Evolutionary conservation across 441 rosid genomes (phyloP), one percentile per base, ranked within the genome.

Genomic region (Manihot esculenta): DNA sequence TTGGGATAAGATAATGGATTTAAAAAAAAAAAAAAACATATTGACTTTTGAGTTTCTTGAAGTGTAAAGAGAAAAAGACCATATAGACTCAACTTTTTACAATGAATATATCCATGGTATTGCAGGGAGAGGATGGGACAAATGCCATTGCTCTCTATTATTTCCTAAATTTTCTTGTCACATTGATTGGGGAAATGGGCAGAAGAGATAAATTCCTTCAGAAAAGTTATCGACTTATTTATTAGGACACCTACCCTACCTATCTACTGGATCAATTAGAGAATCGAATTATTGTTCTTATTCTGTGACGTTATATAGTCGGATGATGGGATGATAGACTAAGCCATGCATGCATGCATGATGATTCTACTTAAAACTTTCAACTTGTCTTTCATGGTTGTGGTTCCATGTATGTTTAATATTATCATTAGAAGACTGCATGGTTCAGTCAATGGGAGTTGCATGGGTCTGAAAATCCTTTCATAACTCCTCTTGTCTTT

Each of bases 111-210:
- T 26, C 9, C 62, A 58, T 58, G 21, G 33, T n/a, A 48, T 5
- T 21, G 5, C n/a, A 20, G 23, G 13, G 58, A 54, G 58, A 53
- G 70, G 50, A 67, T 53, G 38, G 61, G 61, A 67, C 70, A 66
- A 51, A 10, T 50, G 44, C 47, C 26, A 27, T 50, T 57, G 72
- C n/a, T 58, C 15, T 69, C 17, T 15, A 45, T 57, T 47, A 48
- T 70, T 60, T 50, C 24, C 17, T 30, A 13, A 35, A 33, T 60
- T 49, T 35, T 42, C 57, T 59, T 57, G 44, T 27, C 58, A 30
- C 48, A 69, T 69, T 69, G 18, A 45, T 23, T 69, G 23, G 30
- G 63, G 27, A 21, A 58, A 53, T 60, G 55, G 60, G 54, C 41
- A 27, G 55, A 18, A 42, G 66, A 42, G 50, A 42, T 21, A 62